These are phyloP conservation scores for Vinca major DNA, from an alignment of 305 asterid species.

Conservation along the genomic window DNA sequence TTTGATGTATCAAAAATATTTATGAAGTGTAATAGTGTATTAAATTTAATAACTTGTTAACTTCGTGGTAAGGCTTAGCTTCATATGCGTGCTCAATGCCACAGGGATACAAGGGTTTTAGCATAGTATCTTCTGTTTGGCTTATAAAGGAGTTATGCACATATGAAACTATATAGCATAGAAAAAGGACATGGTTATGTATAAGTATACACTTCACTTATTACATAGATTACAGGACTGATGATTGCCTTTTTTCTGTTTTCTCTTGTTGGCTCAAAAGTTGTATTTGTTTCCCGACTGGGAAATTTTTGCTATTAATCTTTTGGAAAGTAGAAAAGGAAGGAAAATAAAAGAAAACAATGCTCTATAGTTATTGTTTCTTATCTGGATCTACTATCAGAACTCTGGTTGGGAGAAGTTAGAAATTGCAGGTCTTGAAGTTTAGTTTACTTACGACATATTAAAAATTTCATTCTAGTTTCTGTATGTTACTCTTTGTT, in stretches of 20 bases:
- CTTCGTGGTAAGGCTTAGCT: not conserved
- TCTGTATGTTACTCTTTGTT: slow-evolving; percentile 17
- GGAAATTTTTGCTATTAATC: not conserved
- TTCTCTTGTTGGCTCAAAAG: not conserved
- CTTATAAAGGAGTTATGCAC: not conserved
- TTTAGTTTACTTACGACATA: not conserved
- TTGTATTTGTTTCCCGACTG: not conserved
- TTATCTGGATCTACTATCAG: no score
- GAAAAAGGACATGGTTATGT: not conserved
- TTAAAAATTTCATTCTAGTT: not conserved
- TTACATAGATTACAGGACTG: not conserved
- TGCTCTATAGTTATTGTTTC: not conserved
- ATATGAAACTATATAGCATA: not conserved
- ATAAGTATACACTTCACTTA: not conserved
- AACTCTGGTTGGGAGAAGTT: not conserved
- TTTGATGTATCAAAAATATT: not conserved
- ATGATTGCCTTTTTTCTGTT: not conserved
- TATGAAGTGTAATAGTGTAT: not conserved
- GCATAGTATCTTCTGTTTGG: not conserved
- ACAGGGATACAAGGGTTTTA: not conserved
- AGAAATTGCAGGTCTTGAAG: not conserved
- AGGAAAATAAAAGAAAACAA: not conserved
- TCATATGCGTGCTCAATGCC: not conserved
- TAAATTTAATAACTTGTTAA: not conserved
- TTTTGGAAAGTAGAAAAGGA: not conserved